Base-by-base conservation (phyloP, 208 protist genomes). In the Trypanosoma vivax region DNA sequence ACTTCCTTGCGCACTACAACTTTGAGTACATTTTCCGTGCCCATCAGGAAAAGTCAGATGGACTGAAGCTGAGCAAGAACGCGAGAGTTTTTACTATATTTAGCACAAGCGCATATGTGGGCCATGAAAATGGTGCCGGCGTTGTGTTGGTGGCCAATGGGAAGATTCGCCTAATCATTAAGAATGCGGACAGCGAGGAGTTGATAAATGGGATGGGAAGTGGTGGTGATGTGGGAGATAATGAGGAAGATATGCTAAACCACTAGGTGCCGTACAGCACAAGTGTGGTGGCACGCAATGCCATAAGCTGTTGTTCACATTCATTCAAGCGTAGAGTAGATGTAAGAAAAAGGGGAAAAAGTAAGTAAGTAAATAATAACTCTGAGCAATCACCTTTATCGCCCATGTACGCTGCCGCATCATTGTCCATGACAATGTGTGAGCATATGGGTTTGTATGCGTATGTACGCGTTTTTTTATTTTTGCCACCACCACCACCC, bases 81-180 rank as follows among this genome's bases (percentile, higher is more conserved):
- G 78, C 82, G 3, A 78, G 88, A 1, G 86, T 96, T 6, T 87
- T 97, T 53, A 96, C 92, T 14, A 94, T 97, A 49, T 97, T 97
- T 35, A 95, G 90, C 65, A 94, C 90, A 5, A 90, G 85, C 43
- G 81, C 92, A 35, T 97, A 97, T 53, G 81, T 92, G 5, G 92
- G 92, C 3, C 85, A 96, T 52, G 70, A 88, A 33, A 96, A 97
- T 61, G 84, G 87, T 16, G 92, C 88, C 3, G 92, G 88, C 25
- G 85, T 94, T 27, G 86, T 96, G 47, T 65, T 94, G 13, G 88
- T 96, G 11, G 80, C 81, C 13, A 83, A 94, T 45, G 74, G 76
- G 5, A 92, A 82, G 54, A 95, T 95, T 23, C 83, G 86, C 3
- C 69, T 96, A 13, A 92, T 96, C 28, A 81, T 94, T 42, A 96